phyloP scores from a whole-genome alignment of 2,329 filamentous ascomycete genomes.

The Microthyrium microscopicum region DNA sequence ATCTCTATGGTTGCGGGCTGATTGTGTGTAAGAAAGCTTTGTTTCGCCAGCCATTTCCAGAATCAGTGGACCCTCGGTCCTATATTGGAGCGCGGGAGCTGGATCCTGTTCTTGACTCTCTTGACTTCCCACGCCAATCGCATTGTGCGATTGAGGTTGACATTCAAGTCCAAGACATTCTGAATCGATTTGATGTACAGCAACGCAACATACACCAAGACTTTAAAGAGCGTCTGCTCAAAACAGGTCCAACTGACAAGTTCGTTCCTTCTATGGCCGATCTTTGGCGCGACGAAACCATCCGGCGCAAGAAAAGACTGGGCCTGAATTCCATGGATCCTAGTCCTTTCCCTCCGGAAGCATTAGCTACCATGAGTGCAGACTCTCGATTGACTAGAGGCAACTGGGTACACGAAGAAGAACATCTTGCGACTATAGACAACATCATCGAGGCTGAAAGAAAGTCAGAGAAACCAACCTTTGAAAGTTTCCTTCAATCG shows the following conservation, averaged over 20 bases:
- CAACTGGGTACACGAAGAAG: slow-evolving; percentile 88
- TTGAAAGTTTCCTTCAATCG: slow-evolving; percentile 48
- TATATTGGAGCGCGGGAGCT: no score
- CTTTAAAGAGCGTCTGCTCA: slow-evolving; percentile 56
- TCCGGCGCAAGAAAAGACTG: slow-evolving; percentile 58
- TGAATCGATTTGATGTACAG: slow-evolving; percentile 62
- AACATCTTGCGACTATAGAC: slow-evolving; percentile 51
- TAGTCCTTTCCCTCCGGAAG: slow-evolving; percentile 67
- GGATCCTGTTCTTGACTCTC: slow-evolving; percentile 38
- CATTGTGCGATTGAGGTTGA: slow-evolving; percentile 85
- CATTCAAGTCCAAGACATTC: slow-evolving; percentile 71
- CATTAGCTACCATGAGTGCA: slow-evolving; percentile 75
- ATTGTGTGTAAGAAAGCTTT: slow-evolving; percentile 53
- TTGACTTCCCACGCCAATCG: slow-evolving; percentile 64
- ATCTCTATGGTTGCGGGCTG: slow-evolving; percentile 84
- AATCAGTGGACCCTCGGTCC: slow-evolving; percentile 46
- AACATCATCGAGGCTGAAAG: slow-evolving; percentile 50
- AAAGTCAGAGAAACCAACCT: slow-evolving; percentile 33
- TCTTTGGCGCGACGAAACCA: slow-evolving; percentile 80
- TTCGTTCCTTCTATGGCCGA: slow-evolving; percentile 88
- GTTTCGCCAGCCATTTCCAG: slow-evolving; percentile 64
- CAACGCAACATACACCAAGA: slow-evolving; percentile 72
- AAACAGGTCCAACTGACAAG: slow-evolving; percentile 52
- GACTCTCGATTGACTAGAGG: slow-evolving; percentile 54
- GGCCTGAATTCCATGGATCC: slow-evolving; percentile 38